These are phyloP conservation scores for Acrocalymma vagum DNA, from an alignment of 2,329 filamentous ascomycete genomes.

Conservation along the genomic window DNA sequence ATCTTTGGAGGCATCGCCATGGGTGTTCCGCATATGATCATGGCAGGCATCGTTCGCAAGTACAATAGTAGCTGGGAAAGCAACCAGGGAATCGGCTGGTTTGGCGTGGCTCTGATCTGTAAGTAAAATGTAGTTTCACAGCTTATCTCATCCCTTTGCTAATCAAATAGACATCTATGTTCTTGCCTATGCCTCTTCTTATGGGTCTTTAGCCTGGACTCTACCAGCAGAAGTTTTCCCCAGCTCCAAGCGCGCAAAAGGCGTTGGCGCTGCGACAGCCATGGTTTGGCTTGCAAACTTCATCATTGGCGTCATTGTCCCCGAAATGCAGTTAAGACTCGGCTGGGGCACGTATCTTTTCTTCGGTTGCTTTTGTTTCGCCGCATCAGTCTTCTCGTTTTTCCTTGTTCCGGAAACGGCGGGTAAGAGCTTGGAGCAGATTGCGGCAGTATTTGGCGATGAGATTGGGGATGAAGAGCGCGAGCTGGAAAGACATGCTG, in stretches of 20 bases:
- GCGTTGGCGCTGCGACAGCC: too few species aligned
- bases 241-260: slow-evolving; percentile 15
- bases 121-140: too few species aligned
- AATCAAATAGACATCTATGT: too few species aligned
- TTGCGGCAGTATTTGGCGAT: slow-evolving; percentile 14
- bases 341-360: slow-evolving; percentile 5
- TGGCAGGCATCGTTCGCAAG: slow-evolving; percentile 31
- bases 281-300: slow-evolving; percentile 34
- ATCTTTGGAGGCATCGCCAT: slow-evolving; percentile 18
- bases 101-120: slow-evolving; percentile 9
- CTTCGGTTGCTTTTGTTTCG: slow-evolving; percentile 1
- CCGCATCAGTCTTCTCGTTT: slow-evolving; percentile 1
- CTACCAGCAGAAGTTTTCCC: slow-evolving; percentile 18
- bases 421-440: slow-evolving; percentile 10
- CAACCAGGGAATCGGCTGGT: slow-evolving; percentile 6
- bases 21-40: slow-evolving; percentile 58
- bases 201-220: slow-evolving; percentile 52
- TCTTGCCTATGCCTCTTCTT: slow-evolving; percentile 9
- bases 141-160: too few species aligned
- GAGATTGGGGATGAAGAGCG: slow-evolving; percentile 18
- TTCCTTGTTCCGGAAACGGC: slow-evolving; percentile 12
- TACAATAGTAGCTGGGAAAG: slow-evolving; percentile 4
- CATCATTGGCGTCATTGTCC: slow-evolving; percentile 66
- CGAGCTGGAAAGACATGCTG: too few species aligned
- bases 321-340: slow-evolving; percentile 48